Conservation (phyloP, 2,329 filamentous ascomycete genomes). For the Fusarium nelsonii region DNA sequence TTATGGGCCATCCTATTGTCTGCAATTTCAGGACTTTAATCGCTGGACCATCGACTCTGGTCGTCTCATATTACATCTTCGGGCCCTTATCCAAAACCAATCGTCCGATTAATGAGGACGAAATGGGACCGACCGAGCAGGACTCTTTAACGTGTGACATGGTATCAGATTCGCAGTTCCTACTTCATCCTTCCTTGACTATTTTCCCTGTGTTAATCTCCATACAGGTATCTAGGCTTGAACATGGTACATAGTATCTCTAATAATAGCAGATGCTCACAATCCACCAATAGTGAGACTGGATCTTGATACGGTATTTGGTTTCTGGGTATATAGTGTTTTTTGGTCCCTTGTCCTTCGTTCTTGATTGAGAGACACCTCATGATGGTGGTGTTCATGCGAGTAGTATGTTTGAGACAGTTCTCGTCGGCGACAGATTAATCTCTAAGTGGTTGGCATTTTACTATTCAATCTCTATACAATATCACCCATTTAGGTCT, state of each 20-base stretch:
- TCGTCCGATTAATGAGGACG: not conserved
- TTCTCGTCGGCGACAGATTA: conserved; percentile 15
- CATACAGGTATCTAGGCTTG: not conserved
- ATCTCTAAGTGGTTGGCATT: not conserved
- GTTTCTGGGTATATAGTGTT: not conserved
- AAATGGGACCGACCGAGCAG: not conserved
- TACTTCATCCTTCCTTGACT: not conserved
- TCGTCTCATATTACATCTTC: not conserved
- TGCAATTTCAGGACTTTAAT: not conserved
- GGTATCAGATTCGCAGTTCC: not conserved
- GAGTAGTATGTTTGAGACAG: conserved; percentile 13
- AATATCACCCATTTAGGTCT: not conserved
- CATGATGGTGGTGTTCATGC: conserved; percentile 7
- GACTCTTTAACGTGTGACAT: not conserved
- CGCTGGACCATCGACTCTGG: not conserved
- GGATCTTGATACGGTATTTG: not conserved
- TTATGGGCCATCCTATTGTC: not conserved
- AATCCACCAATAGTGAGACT: not conserved
- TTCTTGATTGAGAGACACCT: not conserved
- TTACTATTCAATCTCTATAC: not conserved
- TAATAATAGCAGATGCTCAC: not conserved
- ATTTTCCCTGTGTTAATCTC: not conserved
- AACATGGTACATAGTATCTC: not conserved
- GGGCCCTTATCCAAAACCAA: not conserved
- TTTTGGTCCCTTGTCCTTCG: not conserved